These are phyloP conservation scores for Biscogniauxia marginata DNA, from an alignment of 2,329 filamentous ascomycete genomes.

Conservation along the genomic window DNA sequence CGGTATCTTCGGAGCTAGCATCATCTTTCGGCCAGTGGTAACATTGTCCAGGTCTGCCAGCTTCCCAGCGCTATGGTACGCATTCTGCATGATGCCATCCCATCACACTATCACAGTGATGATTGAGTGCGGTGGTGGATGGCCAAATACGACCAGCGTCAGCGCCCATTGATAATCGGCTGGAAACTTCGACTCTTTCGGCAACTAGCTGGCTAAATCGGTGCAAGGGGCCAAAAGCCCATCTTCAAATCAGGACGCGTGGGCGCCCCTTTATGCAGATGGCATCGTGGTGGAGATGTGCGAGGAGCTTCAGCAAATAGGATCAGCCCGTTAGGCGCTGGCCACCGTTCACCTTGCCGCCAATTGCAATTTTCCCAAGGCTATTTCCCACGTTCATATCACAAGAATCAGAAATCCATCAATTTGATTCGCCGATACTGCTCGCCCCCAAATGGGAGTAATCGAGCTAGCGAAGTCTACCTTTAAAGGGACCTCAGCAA, in stretches of 20 bases:
- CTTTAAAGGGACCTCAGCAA: neutral
- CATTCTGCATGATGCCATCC: conserved; percentile 8
- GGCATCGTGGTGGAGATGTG: conserved; percentile 11
- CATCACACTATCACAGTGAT: conserved; percentile 24
- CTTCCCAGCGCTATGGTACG: conserved; percentile 16
- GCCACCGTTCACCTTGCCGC: conserved; percentile 1
- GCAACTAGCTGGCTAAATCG: neutral
- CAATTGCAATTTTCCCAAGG: neutral
- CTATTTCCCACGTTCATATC: neutral
- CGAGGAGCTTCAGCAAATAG: conserved; percentile 15
- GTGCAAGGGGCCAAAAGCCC: conserved; percentile 6
- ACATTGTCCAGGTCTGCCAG: neutral
- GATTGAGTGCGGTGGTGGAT: conserved; percentile 15
- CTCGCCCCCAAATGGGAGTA: neutral
- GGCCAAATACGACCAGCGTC: neutral
- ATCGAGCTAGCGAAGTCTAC: neutral
- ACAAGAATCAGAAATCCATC: neutral
- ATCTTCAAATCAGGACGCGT: conserved; percentile 12
- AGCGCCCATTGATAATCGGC: no score
- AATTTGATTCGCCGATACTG: neutral
- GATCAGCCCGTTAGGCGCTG: conserved; percentile 15
- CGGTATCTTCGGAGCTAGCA: neutral
- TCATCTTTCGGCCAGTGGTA: neutral
- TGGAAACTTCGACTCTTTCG: conserved; percentile 8
- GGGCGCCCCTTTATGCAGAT: neutral